Evolutionary conservation across 176 grass and related monocot species (phyloP), one percentile per base, ranked within the genome.

Genomic region (Dendrocalamus sinicus): DNA sequence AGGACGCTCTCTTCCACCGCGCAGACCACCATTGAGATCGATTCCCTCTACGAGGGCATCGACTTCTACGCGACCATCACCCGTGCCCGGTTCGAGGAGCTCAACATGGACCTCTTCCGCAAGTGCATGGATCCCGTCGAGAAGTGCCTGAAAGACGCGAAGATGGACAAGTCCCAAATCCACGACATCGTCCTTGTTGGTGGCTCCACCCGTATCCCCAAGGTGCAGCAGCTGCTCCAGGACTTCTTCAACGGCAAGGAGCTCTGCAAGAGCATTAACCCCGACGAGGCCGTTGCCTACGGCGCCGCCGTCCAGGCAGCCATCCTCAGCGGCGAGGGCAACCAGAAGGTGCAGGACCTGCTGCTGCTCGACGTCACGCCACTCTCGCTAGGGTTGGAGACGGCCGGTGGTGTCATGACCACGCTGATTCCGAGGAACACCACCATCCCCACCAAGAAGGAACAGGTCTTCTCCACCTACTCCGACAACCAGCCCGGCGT

Each of bases 61-160:
- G 95, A 97, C 89, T 97, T 97, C 85, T 97, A 97, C 90, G 81
- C 93, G 1, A 90, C 95, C 82, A 97, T 97, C 76, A 97, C 95
- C n/a, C 92, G 95, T 0, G 95, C 92, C 70, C 52, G 92, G 8
- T 97, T 97, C 44, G 92, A 97, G 89, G 93, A 97, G 85, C 82
- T 97, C 48, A 97, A 97, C 93, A 97, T 97, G 95, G 95, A 97
- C 75, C 89, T 97, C 2, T 97, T 97, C 89, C 84, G 92, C 22
- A 97, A 95, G 79, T 97, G 95, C 78, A 97, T 93, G 89, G 92
- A 97, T 76, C 92, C 89, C 7, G 93, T 97, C 10, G 95, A 97
- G 87, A 97, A 97, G 91, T 97, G 95, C 84, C 78, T 95, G 46
- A 77, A 91, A 19, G 95, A 97, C 77, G 92, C 93, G 48, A 97